Percentiles rank a stretch among this genome's conserved stretches.
phyloP scores from a whole-genome alignment of 805 yeast species.

The Candida nanaspora region DNA sequence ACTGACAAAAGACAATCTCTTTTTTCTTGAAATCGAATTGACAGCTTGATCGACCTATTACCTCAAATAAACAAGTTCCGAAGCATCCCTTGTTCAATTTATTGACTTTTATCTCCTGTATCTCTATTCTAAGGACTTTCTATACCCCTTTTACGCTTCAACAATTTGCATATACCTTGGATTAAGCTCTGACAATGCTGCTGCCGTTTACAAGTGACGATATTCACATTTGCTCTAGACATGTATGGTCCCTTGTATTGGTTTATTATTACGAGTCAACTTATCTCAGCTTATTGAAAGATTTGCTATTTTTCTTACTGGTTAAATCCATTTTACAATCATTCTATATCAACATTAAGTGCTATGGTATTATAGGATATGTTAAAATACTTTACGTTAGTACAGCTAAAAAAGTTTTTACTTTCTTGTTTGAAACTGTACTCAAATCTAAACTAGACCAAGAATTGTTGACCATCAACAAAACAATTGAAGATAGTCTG shows the following conservation, averaged over 20 bases:
- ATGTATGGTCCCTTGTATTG: not conserved
- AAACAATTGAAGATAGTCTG: slow-evolving; percentile 47
- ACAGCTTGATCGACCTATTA: no score
- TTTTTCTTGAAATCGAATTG: no score
- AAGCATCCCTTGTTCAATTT: no score
- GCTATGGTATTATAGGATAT: slow-evolving; percentile 15
- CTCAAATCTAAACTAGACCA: slow-evolving; percentile 48
- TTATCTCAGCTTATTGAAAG: not conserved
- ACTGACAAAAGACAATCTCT: no score
- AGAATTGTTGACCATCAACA: slow-evolving; percentile 45
- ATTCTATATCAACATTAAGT: not conserved
- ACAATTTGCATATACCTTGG: no score
- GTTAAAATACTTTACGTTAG: slow-evolving; percentile 2
- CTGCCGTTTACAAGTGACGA: no score
- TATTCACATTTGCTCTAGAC: no score
- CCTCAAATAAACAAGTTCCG: no score
- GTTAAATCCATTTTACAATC: not conserved
- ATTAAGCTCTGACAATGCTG: no score
- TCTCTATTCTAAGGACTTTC: no score
- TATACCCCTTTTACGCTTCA: no score
- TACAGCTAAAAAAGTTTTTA: slow-evolving; percentile 6
- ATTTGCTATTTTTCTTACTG: not conserved
- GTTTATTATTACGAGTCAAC: not conserved
- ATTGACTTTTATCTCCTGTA: no score
- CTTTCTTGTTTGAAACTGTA: slow-evolving; percentile 17